A percentile compares a stretch with the other conserved stretches of the same genome.
phyloP scores from a whole-genome alignment of 345 rosid species.

The Euphorbia lathyris region DNA sequence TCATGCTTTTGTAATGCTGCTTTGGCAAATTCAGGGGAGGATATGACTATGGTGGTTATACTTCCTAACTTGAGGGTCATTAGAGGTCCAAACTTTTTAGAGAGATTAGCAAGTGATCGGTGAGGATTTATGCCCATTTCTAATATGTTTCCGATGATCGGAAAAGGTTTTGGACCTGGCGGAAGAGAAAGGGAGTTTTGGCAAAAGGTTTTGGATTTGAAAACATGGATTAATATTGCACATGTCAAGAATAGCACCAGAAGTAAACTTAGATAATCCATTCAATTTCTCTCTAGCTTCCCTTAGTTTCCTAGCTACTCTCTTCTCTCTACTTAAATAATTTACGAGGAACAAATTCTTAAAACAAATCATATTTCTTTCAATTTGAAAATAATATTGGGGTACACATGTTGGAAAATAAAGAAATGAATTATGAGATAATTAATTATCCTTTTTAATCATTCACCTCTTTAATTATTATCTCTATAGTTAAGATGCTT shows the following conservation, averaged over 20 bases:
- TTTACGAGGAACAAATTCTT: too few species aligned
- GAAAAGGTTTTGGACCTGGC: neutral
- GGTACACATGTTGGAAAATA: too few species aligned
- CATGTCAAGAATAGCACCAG: neutral
- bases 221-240: neutral
- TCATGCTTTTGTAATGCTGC: conserved; percentile 12
- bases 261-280: neutral
- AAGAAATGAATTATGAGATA: too few species aligned
- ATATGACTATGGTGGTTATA: conserved; percentile 2
- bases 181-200: conserved; percentile 1
- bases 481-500: too few species aligned
- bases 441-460: too few species aligned
- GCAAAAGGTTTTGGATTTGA: neutral
- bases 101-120: neutral
- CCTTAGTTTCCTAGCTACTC: too few species aligned
- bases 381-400: too few species aligned
- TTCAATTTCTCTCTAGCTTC: too few species aligned
- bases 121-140: neutral
- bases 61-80: conserved; percentile 11
- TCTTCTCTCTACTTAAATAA: too few species aligned
- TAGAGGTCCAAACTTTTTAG: conserved; percentile 10
- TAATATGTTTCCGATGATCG: conserved; percentile 7
- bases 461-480: too few species aligned
- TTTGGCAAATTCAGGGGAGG: conserved; percentile 2
- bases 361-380: too few species aligned